Percentiles rank a stretch among this genome's conserved stretches.
Evolutionary conservation across 495 filamentous ascomycete genomes (phyloP).

Genomic region (Penicillium ochrochloron): DNA sequence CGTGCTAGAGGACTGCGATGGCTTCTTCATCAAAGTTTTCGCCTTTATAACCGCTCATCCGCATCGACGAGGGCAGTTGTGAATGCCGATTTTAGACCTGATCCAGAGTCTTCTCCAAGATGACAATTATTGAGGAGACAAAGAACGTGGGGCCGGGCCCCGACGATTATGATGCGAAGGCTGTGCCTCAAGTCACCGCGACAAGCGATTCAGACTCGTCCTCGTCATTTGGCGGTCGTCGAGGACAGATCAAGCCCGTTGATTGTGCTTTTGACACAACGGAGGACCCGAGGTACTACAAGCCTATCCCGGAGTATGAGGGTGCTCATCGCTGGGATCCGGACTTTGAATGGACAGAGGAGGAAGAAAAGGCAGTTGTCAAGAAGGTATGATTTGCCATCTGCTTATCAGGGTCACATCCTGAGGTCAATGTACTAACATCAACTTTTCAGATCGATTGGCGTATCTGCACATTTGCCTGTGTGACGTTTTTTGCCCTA

Average conservation of each 20-base stretch:
- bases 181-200: conserved; percentile 9
- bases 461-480: conserved; percentile 65
- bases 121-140: conserved; percentile 29
- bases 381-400: conserved; percentile 54
- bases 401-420: no score
- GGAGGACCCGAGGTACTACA: conserved; percentile 54
- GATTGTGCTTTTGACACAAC: conserved; percentile 45
- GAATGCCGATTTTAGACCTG: background rate
- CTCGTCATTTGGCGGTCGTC: conserved; percentile 23
- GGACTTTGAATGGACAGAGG: conserved; percentile 68
- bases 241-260: conserved; percentile 21
- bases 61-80: background rate
- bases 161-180: conserved; percentile 20
- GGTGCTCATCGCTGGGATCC: conserved; percentile 79
- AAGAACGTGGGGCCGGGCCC: conserved; percentile 11
- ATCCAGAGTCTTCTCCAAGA: conserved; percentile 12
- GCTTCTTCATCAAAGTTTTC: conserved; percentile 5
- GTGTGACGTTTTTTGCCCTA: conserved; percentile 81
- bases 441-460: conserved; percentile 51
- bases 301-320: conserved; percentile 67
- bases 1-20: conserved; percentile 25
- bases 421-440: background rate
- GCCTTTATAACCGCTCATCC: conserved; percentile 8
- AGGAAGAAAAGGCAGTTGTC: conserved; percentile 70
- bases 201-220: conserved; percentile 33